Evolutionary conservation across 352 stramenopile genomes (phyloP).

Genomic region (Plasmopara muralis): DNA sequence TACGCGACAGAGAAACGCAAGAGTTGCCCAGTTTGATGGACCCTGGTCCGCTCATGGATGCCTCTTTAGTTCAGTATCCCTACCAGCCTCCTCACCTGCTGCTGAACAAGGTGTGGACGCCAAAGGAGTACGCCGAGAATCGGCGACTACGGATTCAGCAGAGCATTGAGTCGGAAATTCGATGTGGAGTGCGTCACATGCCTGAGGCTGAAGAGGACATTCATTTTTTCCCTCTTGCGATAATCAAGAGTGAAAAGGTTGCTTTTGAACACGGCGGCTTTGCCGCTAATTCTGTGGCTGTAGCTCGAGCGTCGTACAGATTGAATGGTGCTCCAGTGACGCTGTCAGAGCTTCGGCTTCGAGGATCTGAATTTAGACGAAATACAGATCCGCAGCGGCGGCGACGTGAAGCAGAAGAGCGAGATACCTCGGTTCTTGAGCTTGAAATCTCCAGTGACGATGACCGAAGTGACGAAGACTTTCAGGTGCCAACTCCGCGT

Average conservation of each 20-base stretch:
- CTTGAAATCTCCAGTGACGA: conserved; percentile 84
- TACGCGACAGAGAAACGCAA: conserved; percentile 84
- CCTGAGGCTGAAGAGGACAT: conserved; percentile 40
- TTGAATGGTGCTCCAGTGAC: conserved; percentile 67
- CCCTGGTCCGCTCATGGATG: conserved; percentile 64
- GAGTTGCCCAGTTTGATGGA: conserved; percentile 82
- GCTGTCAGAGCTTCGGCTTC: conserved; percentile 55
- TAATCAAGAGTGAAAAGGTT: conserved; percentile 18
- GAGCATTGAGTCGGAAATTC: conserved; percentile 55
- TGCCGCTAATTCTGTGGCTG: conserved; percentile 16
- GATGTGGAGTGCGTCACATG: conserved; percentile 47
- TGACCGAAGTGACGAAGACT: conserved; percentile 82
- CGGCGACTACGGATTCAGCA: conserved; percentile 56
- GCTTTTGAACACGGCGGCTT: conserved; percentile 4
- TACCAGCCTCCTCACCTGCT: conserved; percentile 68
- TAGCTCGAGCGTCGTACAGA: conserved; percentile 49
- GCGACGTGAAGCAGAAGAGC: conserved; percentile 50
- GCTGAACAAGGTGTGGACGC: conserved; percentile 25
- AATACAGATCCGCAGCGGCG: conserved; percentile 21
- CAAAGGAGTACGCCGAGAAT: conserved; percentile 55
- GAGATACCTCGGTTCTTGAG: conserved; percentile 77
- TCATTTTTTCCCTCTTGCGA: conserved; percentile 43
- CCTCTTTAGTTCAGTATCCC: conserved; percentile 64
- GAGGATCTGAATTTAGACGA: conserved; percentile 19
- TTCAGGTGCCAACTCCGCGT: conserved; percentile 46